Percentiles rank a stretch among this genome's conserved stretches.
Evolutionary conservation across 1,139 yeast species (phyloP).

Genomic region (Protomyces pachydermus): DNA sequence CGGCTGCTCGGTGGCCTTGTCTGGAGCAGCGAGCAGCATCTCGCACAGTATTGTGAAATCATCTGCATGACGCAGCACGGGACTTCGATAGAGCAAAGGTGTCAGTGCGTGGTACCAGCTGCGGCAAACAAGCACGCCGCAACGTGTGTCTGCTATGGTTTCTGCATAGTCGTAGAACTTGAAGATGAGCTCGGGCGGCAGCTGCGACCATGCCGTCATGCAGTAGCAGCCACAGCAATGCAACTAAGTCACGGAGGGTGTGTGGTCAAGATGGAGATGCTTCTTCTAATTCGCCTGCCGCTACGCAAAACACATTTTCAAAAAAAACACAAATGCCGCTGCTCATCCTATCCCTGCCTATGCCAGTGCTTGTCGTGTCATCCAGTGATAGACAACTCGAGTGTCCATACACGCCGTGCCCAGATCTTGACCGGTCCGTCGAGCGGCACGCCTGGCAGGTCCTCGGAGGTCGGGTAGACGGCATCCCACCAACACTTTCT

Average conservation of each 20-base stretch:
- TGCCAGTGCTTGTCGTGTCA: background rate
- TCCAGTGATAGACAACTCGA: conserved; percentile 48
- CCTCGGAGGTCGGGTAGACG: background rate
- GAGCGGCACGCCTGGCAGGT: conserved; percentile 52
- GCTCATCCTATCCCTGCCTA: background rate
- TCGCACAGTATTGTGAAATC: background rate
- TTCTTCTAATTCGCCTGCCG: background rate
- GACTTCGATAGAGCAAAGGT: background rate
- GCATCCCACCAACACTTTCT: conserved; percentile 97
- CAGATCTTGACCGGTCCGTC: conserved; percentile 56
- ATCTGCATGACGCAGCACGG: background rate
- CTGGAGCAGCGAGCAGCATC: background rate
- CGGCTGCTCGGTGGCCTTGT: background rate
- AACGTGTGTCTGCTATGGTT: background rate
- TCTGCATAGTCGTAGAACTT: background rate
- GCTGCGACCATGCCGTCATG: background rate
- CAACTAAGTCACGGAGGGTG: too few relatives aligned
- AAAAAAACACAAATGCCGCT: background rate
- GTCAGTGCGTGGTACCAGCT: background rate
- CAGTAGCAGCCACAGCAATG: background rate
- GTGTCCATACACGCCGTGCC: conserved; percentile 77
- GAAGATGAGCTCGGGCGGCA: background rate
- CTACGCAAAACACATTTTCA: background rate
- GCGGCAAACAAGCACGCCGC: background rate
- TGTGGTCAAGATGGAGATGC: background rate